Conservation (phyloP, 2,329 filamentous ascomycete species). For the Aspergillus calidoustus region DNA sequence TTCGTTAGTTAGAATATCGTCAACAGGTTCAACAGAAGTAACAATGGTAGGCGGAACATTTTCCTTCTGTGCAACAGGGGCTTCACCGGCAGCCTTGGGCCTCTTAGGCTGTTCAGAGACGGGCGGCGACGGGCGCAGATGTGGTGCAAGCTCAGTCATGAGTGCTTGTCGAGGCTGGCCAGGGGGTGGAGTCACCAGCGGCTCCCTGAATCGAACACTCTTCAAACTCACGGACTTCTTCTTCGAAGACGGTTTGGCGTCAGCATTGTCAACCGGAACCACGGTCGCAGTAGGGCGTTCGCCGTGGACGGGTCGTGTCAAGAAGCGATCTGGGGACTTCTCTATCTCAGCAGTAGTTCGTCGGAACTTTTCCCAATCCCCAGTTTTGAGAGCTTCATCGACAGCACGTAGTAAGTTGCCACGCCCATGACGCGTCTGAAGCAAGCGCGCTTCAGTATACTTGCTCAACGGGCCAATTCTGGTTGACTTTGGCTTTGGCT, state of each 20-base stretch:
- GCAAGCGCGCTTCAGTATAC: constrained; percentile 11
- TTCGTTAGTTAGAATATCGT: neutral
- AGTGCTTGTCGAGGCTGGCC: neutral
- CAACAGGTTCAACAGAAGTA: neutral
- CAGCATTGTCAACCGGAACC: no score
- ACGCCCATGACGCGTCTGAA: neutral
- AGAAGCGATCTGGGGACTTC: neutral
- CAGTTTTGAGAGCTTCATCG: neutral
- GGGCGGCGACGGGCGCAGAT: constrained; percentile 15
- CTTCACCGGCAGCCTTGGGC: neutral
- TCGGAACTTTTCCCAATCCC: neutral
- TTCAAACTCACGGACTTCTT: neutral
- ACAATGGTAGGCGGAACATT: constrained; percentile 18
- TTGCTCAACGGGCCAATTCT: constrained; percentile 6
- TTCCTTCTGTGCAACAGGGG: constrained; percentile 21
- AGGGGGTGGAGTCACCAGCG: constrained; percentile 14
- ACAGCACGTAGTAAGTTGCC: constrained; percentile 1
- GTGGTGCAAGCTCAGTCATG: constrained; percentile 18
- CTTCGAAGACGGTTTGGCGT: neutral
- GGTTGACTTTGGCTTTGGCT: neutral
- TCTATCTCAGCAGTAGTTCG: neutral
- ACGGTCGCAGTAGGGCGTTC: no score
- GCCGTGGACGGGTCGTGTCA: no score
- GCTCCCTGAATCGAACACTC: constrained; percentile 23
- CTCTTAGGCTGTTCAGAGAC: neutral